Conservation (phyloP, 768 basidiomycete genomes). For the Grammothele lineata region DNA sequence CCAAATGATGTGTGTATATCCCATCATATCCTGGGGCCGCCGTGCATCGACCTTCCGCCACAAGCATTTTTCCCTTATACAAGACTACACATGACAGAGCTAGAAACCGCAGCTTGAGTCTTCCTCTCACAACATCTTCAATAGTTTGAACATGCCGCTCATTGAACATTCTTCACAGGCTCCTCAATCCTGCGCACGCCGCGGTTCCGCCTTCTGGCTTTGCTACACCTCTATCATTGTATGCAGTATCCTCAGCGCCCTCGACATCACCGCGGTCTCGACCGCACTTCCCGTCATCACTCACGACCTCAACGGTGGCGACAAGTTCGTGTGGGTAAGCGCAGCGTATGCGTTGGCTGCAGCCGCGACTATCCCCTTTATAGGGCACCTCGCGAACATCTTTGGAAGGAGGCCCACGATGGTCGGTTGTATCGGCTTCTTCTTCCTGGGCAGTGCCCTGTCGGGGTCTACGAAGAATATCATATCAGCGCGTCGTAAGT, state of each 20-base stretch:
- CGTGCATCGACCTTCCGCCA: too few species aligned
- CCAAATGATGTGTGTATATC: too few species aligned
- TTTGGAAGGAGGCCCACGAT: slow-evolving; percentile 37
- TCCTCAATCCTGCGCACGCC: too few species aligned
- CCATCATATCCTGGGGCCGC: too few species aligned
- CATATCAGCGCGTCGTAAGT: slow-evolving; percentile 38
- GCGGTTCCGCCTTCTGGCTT: slow-evolving; percentile 21
- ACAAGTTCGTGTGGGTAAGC: slow-evolving; percentile 44
- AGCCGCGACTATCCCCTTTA: slow-evolving; percentile 38
- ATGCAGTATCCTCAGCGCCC: slow-evolving; percentile 21
- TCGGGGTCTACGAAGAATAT: slow-evolving; percentile 39
- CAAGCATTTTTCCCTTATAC: too few species aligned
- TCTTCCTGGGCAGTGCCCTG: slow-evolving; percentile 40
- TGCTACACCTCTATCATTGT: slow-evolving; percentile 17
- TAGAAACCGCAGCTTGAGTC: too few species aligned
- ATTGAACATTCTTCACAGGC: too few species aligned
- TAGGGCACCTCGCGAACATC: slow-evolving; percentile 33
- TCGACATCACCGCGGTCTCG: slow-evolving; percentile 27
- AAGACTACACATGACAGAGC: too few species aligned
- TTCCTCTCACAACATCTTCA: too few species aligned
- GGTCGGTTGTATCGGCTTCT: slow-evolving; percentile 29
- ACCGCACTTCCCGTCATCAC: slow-evolving; percentile 43
- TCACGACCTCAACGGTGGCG: slow-evolving; percentile 29
- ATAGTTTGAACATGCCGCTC: too few species aligned
- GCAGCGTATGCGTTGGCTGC: slow-evolving; percentile 39